Evolutionary conservation across 257 asterid genomes (phyloP).

Genomic region (Forsythia suspensa): DNA sequence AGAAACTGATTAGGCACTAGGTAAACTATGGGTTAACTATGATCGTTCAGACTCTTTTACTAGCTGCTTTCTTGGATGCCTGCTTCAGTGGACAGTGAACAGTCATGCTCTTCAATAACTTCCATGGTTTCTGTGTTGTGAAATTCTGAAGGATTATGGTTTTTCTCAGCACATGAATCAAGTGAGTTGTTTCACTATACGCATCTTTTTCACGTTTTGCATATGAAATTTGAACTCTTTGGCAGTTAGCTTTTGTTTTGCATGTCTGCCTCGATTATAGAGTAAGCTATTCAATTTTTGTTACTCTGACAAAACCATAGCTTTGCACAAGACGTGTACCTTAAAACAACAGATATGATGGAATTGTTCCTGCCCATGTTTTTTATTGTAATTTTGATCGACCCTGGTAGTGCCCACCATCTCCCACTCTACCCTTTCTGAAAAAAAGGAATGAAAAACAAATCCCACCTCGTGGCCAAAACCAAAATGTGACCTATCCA

Average conservation of each 20-base stretch:
- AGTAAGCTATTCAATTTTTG: background rate
- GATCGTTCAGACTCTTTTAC: slow-evolving; percentile 29
- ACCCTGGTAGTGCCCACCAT: background rate
- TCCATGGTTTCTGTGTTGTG: slow-evolving; percentile 25
- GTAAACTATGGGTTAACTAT: slow-evolving; percentile 33
- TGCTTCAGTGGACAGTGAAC: slow-evolving; percentile 9
- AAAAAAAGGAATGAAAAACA: background rate
- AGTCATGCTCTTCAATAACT: slow-evolving; percentile 23
- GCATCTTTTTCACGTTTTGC: slow-evolving; percentile 5
- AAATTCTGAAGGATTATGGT: slow-evolving; percentile 28
- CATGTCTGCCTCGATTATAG: background rate
- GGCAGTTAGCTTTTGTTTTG: slow-evolving; percentile 6
- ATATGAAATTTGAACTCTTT: background rate
- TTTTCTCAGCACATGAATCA: slow-evolving; percentile 34
- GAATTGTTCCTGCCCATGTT: background rate
- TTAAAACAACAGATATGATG: background rate
- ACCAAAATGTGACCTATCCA: background rate
- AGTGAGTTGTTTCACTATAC: slow-evolving; percentile 40
- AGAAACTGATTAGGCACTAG: slow-evolving; percentile 24
- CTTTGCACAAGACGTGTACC: background rate
- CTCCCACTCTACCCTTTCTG: background rate
- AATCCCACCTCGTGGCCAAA: background rate
- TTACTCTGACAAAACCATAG: background rate
- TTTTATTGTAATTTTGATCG: background rate
- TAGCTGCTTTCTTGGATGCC: slow-evolving; percentile 31